These are phyloP conservation scores for Boletus tylopilopsis DNA, from an alignment of 768 basidiomycete species.

Conservation along the genomic window DNA sequence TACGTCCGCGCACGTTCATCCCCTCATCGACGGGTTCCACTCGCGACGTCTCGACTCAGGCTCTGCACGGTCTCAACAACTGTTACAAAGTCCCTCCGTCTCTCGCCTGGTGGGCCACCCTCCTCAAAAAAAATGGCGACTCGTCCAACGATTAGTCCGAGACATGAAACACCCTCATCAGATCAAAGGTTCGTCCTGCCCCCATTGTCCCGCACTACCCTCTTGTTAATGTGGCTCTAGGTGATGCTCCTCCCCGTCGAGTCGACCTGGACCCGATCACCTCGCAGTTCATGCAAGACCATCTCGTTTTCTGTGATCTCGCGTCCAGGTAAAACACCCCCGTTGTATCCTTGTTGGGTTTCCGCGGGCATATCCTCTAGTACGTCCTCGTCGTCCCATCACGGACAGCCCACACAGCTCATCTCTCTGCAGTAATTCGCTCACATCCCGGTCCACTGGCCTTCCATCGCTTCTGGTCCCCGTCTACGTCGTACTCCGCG, in stretches of 20 bases:
- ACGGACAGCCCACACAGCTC: constrained; percentile 31
- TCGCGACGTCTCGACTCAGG: too few species aligned
- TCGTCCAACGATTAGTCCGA: constrained; percentile 62
- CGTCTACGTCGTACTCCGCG: constrained; percentile 33
- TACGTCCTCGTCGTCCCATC: constrained; percentile 35
- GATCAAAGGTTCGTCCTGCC: constrained; percentile 58
- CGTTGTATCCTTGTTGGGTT: constrained; percentile 77
- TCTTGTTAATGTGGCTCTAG: constrained; percentile 39
- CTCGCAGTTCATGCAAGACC: constrained; percentile 77
- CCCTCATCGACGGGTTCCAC: too few species aligned
- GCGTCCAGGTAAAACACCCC: constrained; percentile 43
- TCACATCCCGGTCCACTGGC: constrained; percentile 43
- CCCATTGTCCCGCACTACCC: background rate
- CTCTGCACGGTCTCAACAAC: too few species aligned
- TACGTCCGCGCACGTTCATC: too few species aligned
- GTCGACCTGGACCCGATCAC: constrained; percentile 50
- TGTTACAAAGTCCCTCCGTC: constrained; percentile 55
- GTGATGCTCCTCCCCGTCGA: constrained; percentile 78
- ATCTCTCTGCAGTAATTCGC: constrained; percentile 28
- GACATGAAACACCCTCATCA: constrained; percentile 59
- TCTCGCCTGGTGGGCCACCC: constrained; percentile 77
- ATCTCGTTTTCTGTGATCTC: constrained; percentile 65
- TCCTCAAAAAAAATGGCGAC: constrained; percentile 63
- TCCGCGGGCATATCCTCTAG: constrained; percentile 68
- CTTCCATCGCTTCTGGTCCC: constrained; percentile 36